These are phyloP conservation scores for Colletotrichum paranaense DNA, from an alignment of 2,329 filamentous ascomycete genomes.

Conservation along the genomic window DNA sequence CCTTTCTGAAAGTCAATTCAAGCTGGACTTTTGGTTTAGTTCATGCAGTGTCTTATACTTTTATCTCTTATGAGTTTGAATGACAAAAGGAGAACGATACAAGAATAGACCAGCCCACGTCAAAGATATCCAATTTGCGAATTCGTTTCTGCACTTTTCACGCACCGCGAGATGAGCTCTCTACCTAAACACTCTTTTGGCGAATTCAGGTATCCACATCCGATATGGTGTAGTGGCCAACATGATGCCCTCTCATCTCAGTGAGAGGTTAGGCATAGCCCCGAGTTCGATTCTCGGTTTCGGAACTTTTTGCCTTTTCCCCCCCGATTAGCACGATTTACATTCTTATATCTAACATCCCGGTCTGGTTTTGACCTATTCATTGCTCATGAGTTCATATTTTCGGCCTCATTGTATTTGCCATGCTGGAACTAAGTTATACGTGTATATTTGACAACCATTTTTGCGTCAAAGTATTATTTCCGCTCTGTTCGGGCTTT, in stretches of 20 bases:
- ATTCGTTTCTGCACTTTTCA: background rate
- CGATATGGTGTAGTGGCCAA: slow-evolving; percentile 30
- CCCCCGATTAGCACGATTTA: no score
- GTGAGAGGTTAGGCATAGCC: slow-evolving; percentile 22
- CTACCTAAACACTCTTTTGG: no score
- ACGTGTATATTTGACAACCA: no score
- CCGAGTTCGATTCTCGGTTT: slow-evolving; percentile 29
- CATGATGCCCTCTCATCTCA: slow-evolving; percentile 21
- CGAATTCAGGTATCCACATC: rapidly evolving
- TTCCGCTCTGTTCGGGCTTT: no score
- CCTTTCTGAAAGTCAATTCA: background rate
- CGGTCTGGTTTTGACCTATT: no score
- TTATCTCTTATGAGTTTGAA: background rate
- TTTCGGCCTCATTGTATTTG: background rate
- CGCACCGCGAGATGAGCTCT: rapidly evolving
- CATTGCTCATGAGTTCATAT: no score
- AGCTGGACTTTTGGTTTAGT: background rate
- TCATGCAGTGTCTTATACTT: background rate
- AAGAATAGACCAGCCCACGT: background rate
- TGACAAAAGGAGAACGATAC: no score
- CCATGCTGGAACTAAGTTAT: no score
- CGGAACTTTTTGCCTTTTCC: background rate
- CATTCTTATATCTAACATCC: no score
- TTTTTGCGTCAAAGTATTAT: no score
- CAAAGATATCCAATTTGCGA: background rate